Evolutionary conservation across 2,329 filamentous ascomycete genomes (phyloP).

Genomic region (Basipetospora chlamydospora): DNA sequence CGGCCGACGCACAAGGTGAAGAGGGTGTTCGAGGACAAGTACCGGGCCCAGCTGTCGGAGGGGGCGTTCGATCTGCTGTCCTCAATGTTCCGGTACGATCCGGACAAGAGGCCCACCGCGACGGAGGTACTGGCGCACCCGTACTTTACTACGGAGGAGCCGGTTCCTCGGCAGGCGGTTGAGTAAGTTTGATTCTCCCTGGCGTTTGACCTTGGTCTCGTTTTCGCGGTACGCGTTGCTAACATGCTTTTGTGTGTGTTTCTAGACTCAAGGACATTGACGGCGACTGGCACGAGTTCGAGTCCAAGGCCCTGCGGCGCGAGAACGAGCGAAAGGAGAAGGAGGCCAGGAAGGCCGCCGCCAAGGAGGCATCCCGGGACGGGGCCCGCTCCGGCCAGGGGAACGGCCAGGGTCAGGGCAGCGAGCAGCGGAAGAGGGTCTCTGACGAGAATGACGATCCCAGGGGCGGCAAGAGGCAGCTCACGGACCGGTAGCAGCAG

Average conservation of each 20-base stretch:
- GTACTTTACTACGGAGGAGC: constrained; percentile 79
- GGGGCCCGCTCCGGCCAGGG: no score
- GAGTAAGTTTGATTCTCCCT: constrained; percentile 45
- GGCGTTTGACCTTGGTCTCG: no score
- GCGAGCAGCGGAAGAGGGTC: constrained; percentile 1
- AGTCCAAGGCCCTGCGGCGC: constrained; percentile 85
- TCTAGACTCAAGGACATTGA: constrained; percentile 60
- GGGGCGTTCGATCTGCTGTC: constrained; percentile 71
- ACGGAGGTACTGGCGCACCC: constrained; percentile 71
- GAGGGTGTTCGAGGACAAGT: constrained; percentile 70
- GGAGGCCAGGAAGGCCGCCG: constrained; percentile 31
- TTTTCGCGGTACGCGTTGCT: background rate
- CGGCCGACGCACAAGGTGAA: constrained; percentile 60
- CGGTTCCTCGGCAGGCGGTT: constrained; percentile 58
- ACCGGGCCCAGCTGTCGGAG: constrained; percentile 59
- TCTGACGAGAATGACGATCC: constrained; percentile 1
- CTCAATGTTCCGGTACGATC: constrained; percentile 83
- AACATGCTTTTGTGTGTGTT: background rate
- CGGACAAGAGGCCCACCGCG: constrained; percentile 66
- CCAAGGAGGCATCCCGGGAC: constrained; percentile 19
- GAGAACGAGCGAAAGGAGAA: constrained; percentile 61
- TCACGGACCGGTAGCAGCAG: background rate
- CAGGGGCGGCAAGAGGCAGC: constrained; percentile 2
- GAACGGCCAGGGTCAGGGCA: no score
- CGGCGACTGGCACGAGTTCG: constrained; percentile 97